Conservation (phyloP, 2,329 filamentous ascomycete species). For the Pseudogymnoascus sp. region DNA sequence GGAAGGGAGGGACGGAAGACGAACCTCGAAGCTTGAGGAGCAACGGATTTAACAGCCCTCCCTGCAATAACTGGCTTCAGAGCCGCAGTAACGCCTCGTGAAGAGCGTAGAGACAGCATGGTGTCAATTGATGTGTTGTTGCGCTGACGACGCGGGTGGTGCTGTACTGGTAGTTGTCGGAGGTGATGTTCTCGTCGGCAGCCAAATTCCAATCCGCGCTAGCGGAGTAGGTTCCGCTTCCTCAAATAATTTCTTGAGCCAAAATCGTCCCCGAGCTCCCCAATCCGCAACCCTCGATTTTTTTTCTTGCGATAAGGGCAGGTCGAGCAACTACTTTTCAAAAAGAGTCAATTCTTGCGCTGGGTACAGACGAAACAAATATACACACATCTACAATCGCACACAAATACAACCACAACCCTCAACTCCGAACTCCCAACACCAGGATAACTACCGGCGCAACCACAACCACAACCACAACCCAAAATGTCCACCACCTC, state of each 20-base stretch:
- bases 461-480: not conserved
- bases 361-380: not conserved
- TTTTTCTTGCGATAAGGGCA: no score
- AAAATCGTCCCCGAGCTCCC: not conserved
- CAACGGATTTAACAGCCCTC: slow-evolving; percentile 11
- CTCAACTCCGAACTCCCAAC: not conserved
- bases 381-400: not conserved
- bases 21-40: slow-evolving; percentile 20
- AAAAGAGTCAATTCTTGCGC: not conserved
- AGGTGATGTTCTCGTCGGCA: not conserved
- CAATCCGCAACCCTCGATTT: not conserved
- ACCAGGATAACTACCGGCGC: not conserved
- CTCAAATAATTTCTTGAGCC: slow-evolving; percentile 11
- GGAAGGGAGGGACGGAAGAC: not conserved
- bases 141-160: not conserved
- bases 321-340: not conserved
- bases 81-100: slow-evolving; percentile 19
- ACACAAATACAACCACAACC: not conserved
- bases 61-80: slow-evolving; percentile 13
- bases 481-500: slow-evolving; percentile 23
- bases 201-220: slow-evolving; percentile 14
- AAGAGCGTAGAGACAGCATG: slow-evolving; percentile 27
- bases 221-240: slow-evolving; percentile 18
- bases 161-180: not conserved
- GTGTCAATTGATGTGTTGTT: slow-evolving; percentile 5